Evolutionary conservation across 768 basidiomycete genomes (phyloP).

Genomic region (Leucocoprinus birnbaumii): DNA sequence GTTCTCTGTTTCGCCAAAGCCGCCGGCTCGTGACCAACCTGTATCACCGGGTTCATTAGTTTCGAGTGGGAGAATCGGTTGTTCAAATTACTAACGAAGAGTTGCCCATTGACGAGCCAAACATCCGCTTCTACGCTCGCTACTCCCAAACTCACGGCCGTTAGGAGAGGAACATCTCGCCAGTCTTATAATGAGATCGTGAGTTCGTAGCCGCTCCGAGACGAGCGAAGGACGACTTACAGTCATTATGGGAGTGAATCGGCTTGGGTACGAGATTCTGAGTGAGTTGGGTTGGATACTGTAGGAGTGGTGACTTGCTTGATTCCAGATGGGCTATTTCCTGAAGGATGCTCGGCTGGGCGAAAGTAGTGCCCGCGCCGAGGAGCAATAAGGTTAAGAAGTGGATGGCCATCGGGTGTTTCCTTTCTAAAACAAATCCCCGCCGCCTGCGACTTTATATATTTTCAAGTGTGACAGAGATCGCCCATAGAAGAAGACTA

Average conservation of each 20-base stretch:
- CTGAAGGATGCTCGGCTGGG: conserved; percentile 10
- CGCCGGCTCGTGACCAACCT: conserved; percentile 45
- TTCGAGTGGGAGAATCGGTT: not conserved
- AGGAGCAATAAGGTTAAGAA: not conserved
- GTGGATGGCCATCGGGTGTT: not conserved
- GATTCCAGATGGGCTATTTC: conserved; percentile 19
- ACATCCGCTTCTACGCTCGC: conserved; percentile 55
- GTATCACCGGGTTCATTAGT: not conserved
- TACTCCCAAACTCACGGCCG: conserved; percentile 46
- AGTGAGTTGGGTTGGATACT: conserved; percentile 46
- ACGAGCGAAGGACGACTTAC: conserved; percentile 23
- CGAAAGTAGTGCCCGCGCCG: not conserved
- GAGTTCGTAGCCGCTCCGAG: not conserved
- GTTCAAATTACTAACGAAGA: conserved; percentile 30
- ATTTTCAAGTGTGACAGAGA: not conserved
- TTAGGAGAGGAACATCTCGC: conserved; percentile 47
- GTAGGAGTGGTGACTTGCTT: conserved; percentile 34
- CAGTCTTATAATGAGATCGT: conserved; percentile 35
- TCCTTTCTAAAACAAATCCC: not conserved
- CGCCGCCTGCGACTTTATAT: not conserved
- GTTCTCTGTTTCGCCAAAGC: conserved; percentile 41
- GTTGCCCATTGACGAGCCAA: conserved; percentile 40
- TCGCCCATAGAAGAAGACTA: not conserved
- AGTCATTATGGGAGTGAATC: conserved; percentile 58
- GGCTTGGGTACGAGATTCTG: conserved; percentile 43